These are phyloP conservation scores for Fusarium floridanum DNA, from an alignment of 2,329 filamentous ascomycete genomes.

Conservation along the genomic window DNA sequence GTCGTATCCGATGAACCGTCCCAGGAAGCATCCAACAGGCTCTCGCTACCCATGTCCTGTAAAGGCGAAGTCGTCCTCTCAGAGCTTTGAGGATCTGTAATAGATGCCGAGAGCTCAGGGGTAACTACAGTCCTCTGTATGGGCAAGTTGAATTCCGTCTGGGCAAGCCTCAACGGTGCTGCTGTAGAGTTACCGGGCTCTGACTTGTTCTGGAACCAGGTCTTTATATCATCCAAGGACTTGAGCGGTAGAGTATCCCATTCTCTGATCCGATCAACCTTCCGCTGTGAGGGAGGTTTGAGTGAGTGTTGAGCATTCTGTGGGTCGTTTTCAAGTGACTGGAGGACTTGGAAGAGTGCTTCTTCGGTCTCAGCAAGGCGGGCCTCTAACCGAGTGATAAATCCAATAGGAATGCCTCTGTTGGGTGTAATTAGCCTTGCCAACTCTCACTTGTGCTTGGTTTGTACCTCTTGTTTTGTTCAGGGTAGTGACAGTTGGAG, in stretches of 20 bases:
- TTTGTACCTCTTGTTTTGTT: conserved; percentile 50
- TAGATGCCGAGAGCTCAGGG: neutral
- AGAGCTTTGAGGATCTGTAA: neutral
- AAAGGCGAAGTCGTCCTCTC: neutral
- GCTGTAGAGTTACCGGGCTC: neutral
- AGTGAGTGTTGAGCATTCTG: conserved; percentile 3
- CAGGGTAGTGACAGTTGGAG: conserved; percentile 49
- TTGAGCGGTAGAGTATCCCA: conserved; percentile 46
- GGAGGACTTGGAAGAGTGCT: conserved; percentile 45
- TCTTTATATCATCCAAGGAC: conserved; percentile 27
- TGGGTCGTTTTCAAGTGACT: conserved; percentile 14
- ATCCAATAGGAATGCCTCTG: conserved; percentile 54
- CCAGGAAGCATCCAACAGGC: conserved; percentile 18
- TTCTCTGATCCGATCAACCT: conserved; percentile 46
- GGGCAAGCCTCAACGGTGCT: neutral
- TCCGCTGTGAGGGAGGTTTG: conserved; percentile 34
- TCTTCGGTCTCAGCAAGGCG: conserved; percentile 51
- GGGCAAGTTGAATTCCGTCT: neutral
- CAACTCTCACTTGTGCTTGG: neutral
- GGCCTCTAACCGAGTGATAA: conserved; percentile 54
- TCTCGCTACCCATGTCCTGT: neutral
- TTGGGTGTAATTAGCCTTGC: neutral
- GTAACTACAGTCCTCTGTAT: neutral
- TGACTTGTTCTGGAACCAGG: conserved; percentile 38
- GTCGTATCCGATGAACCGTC: neutral